phyloP scores from a whole-genome alignment of 78 protist genomes.

The Neovahlkampfia damariscottae region DNA sequence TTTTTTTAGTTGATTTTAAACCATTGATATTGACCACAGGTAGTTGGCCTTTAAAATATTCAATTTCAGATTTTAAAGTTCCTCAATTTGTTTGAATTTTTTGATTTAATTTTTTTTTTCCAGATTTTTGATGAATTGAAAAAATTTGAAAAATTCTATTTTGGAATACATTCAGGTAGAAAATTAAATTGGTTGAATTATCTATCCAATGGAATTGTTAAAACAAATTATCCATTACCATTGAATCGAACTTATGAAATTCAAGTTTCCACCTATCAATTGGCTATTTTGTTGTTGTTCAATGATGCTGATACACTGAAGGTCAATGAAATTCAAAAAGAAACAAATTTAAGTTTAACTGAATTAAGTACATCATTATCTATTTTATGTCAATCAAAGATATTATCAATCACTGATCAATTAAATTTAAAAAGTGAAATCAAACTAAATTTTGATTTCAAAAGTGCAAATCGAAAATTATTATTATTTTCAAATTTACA shows the following conservation, averaged over 20 bases:
- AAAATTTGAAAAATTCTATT: slow-evolving; percentile 58
- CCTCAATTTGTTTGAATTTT: too few relatives aligned
- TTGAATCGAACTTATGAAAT: slow-evolving; percentile 13
- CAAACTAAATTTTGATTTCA: slow-evolving; percentile 70
- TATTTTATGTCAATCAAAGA: background rate
- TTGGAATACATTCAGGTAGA: slow-evolving; percentile 62
- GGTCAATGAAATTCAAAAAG: slow-evolving; percentile 28
- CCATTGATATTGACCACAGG: too few relatives aligned
- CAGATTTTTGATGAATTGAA: too few relatives aligned
- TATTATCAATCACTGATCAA: slow-evolving; percentile 52
- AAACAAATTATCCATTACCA: slow-evolving; percentile 37
- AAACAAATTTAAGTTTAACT: slow-evolving; percentile 14
- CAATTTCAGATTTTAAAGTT: too few relatives aligned
- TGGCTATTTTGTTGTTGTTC: slow-evolving; percentile 64
- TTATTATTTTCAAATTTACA: slow-evolving; percentile 45
- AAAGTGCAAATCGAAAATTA: slow-evolving; percentile 59
- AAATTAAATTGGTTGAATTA: slow-evolving; percentile 65
- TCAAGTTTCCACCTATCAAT: slow-evolving; percentile 50
- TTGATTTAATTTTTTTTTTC: too few relatives aligned
- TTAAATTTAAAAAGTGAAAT: slow-evolving; percentile 37
- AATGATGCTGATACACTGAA: slow-evolving; percentile 26
- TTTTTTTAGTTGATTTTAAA: too few relatives aligned
- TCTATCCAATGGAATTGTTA: slow-evolving; percentile 74
- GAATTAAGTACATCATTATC: slow-evolving; percentile 36
- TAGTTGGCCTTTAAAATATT: too few relatives aligned